Percentiles rank a stretch among this genome's conserved stretches.
Evolutionary conservation across 352 stramenopile genomes (phyloP).

Genomic region (Pythium guiyangense): DNA sequence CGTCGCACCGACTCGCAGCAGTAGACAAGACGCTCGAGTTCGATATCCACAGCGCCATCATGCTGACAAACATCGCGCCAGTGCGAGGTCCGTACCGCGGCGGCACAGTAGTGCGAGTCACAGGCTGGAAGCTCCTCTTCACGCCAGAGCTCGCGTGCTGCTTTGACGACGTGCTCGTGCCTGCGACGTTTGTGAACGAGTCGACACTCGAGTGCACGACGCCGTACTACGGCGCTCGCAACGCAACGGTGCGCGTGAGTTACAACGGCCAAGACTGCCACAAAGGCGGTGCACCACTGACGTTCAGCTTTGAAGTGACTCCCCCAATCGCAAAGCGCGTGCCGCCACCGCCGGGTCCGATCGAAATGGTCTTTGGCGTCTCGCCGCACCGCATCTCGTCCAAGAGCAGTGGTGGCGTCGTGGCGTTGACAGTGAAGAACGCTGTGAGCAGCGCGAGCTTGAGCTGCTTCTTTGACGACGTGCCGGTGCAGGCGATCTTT

Average conservation of each 20-base stretch:
- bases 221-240: conserved; percentile 22
- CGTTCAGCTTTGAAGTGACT: conserved; percentile 39
- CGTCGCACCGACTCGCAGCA: conserved; percentile 9
- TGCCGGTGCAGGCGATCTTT: conserved; percentile 20
- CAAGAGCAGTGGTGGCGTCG: conserved; percentile 21
- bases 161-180: conserved; percentile 44
- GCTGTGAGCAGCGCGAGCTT: conserved; percentile 28
- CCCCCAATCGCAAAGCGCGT: conserved; percentile 26
- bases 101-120: conserved; percentile 34
- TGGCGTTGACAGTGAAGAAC: conserved; percentile 38
- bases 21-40: conserved; percentile 15
- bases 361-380: conserved; percentile 26
- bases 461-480: conserved; percentile 54
- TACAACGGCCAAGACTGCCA: conserved; percentile 57
- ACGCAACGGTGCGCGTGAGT: conserved; percentile 33
- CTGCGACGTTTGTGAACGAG: conserved; percentile 61
- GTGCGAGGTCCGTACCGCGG: conserved; percentile 23
- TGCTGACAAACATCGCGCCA: conserved; percentile 25
- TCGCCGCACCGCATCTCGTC: conserved; percentile 27
- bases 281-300: conserved; percentile 23
- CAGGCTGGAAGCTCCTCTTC: conserved; percentile 46
- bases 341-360: conserved; percentile 34
- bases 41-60: conserved; percentile 23
- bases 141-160: conserved; percentile 57
- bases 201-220: conserved; percentile 52